A percentile compares a stretch with the other conserved stretches of the same genome.
phyloP scores from a whole-genome alignment of 2,329 filamentous ascomycete species.

The Tolypocladium amazonense region DNA sequence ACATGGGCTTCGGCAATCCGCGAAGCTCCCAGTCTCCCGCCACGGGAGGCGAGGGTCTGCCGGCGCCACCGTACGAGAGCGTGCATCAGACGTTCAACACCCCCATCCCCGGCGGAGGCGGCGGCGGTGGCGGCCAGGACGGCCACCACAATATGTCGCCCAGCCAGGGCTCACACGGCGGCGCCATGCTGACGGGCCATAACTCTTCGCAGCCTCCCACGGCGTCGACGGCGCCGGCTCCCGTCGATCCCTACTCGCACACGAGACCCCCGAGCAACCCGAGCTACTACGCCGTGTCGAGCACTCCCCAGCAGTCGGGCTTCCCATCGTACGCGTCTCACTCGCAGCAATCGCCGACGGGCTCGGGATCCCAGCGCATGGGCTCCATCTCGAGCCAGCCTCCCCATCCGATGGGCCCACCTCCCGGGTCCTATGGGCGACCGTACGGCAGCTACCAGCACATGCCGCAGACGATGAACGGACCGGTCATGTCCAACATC shows the following conservation, averaged over 20 bases:
- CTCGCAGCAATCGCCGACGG: slow-evolving; percentile 36
- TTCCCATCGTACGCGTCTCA: slow-evolving; percentile 32
- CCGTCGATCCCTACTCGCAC: slow-evolving; percentile 45
- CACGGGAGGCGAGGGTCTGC: slow-evolving; percentile 48
- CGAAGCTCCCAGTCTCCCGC: slow-evolving; percentile 34
- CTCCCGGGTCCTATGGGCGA: slow-evolving; percentile 36
- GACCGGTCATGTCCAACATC: slow-evolving; percentile 68
- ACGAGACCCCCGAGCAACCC: slow-evolving; percentile 44
- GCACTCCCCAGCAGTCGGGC: slow-evolving; percentile 33
- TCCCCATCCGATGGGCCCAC: slow-evolving; percentile 30
- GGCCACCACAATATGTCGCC: slow-evolving; percentile 17
- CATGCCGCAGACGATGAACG: slow-evolving; percentile 46
- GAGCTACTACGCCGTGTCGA: slow-evolving; percentile 48
- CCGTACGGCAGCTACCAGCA: slow-evolving; percentile 35
- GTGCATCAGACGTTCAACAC: slow-evolving; percentile 56
- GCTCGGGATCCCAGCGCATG: slow-evolving; percentile 27
- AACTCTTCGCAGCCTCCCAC: slow-evolving; percentile 32
- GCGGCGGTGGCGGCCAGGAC: slow-evolving; percentile 25
- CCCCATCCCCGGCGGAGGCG: slow-evolving; percentile 38
- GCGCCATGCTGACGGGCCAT: slow-evolving; percentile 15
- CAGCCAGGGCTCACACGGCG: slow-evolving; percentile 14
- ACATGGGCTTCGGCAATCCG: slow-evolving; percentile 26
- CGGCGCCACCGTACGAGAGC: slow-evolving; percentile 57
- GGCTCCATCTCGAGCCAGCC: slow-evolving; percentile 14
- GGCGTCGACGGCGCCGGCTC: slow-evolving; percentile 40